Base-by-base conservation (phyloP, 2,329 filamentous ascomycete species). In the Furcasterigmium sp. region DNA sequence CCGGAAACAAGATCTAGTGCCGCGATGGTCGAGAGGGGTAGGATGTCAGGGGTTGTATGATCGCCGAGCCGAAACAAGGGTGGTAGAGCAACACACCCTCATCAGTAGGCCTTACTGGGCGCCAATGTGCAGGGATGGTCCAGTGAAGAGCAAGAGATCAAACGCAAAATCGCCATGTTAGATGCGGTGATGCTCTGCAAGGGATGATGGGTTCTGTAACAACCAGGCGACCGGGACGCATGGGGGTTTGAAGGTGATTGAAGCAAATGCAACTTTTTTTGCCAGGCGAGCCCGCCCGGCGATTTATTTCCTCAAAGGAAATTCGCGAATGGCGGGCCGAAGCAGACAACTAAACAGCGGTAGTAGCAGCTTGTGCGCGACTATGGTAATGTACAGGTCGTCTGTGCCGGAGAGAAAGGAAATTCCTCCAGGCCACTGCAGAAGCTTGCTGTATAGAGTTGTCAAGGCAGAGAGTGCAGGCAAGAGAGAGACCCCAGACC, bases 301-400 rank as follows among this genome's bases (percentile, higher is more conserved):
- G n/a, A 35, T 11, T 17, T 18, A 43, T 47, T 45, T 50, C n/a
- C 49, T 50, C 42, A 50, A 37, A 44, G 43, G 39, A 26, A 36
- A 37, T 39, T 41, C 42, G 21, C 37, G 26, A 28, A 8, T 35
- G 29, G 17, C 44, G 44, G 46, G 46, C 34, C 39, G 42, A 23
- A 28, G 44, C 44, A 42, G 44, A 41, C 46, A 32, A 38, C 28
- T 49, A 46, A 50, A 50, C 41, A 42, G 44, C 44, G 46, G 48
- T 54, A 58, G 56, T 52, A 56, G 57, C 70, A 69, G 65, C 68
- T 64, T 63, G 64, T 59, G 57, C 57, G 67, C 63, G 61, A 67
- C 67, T 68, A 70, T 64, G 61, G 65, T 77, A 77, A 75, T 76
- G 70, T 77, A 77, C 73, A 77, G 65, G 65, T 69, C 23, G 23